Evolutionary conservation across 805 yeast genomes (phyloP), one percentile per base, ranked within the genome.

Genomic region (Cyberlindnera nakhonratchasimensis): DNA sequence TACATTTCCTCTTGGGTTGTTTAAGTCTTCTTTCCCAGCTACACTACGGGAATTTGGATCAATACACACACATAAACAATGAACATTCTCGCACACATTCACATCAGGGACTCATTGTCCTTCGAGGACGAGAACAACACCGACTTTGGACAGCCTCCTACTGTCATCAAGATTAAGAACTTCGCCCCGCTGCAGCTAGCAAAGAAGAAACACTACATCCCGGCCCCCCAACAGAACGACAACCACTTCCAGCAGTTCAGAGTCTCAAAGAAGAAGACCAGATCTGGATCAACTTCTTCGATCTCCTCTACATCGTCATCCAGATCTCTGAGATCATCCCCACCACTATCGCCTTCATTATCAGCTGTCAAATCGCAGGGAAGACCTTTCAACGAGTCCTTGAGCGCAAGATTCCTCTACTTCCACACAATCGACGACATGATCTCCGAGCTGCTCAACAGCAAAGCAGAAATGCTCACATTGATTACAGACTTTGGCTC

Each of bases 371-470:
- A 46, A 35, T 35, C 53, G n/a, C 60, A 58, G 29, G 62, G 62
- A 14, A 47, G 62, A 39, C 62, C 62, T 10, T 58, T 55, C 41
- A 58, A 55, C 25, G 56, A 53, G 13, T 48, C 47, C 11, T 37
- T 58, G 23, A 48, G 51, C 17, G 61, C 61, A 6, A 47, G 61
- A 30, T 58, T 58, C 40, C 29, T 55, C n/a, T 48, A 49, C 34
- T 58, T 54, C 40, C 19, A 43, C 7, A 48, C 57, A 3, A 50
- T 52, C 6, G 58, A 58, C n/a, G 53, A 51, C 17, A 30, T 58
- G 40, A 50, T 56, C 16, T 43, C 50, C 1, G 50, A 52, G 26
- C 10, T 58, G 22, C 22, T 54, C 28, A 51, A 46, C 32, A 39
- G 32, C 32, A 43, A 47, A 28, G 54, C 28, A 5, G 45, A 42